Evolutionary conservation across 768 basidiomycete species (phyloP), one percentile per base, ranked within the genome.

Genomic region (Neoboletus subvelutipes): DNA sequence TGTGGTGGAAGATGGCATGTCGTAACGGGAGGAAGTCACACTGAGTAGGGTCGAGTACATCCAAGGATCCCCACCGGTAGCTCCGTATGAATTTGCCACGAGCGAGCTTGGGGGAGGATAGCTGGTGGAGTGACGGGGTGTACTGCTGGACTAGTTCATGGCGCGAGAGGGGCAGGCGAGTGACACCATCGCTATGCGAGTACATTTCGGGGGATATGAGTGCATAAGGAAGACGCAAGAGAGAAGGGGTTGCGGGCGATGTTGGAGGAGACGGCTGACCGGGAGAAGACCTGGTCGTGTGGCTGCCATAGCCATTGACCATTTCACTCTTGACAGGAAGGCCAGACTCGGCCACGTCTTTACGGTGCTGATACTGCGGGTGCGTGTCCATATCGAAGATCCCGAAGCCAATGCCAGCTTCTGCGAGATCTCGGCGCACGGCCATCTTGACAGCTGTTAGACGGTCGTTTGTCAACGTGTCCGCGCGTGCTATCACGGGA

Each of bases 401-500:
- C 65, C 91, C 90, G 73, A 92, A 92, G 57, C 89, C 90, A 69
- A 92, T 92, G 57, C 90, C 91, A 47, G 88, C 87, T 62, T 88
- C 86, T 40, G 90, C 90, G 45, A 93, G 80, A 75, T 92, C 90
- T 67, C 85, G 75, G 63, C 89, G 83, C 67, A 94, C 82, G 60
- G 90, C 91, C 67, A 85, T 73, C 74, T 92, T 92, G 71, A 93
- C 83, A 60, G 84, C 84, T 51, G 84, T 81, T 56, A 94, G 81
- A 62, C 90, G 86, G 69, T 92, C 89, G 73, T 88, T 89, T 51
- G 88, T 88, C 61, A 94, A 79, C 58, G 83, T 78, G 76, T 94
- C 92, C 28, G 90, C 89, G 58, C 86, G 82, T 59, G 90, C 85
- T 61, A 94, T 82, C 65, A 94, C 88, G 59, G 92, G 92, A 61